These are phyloP conservation scores for Croton setiger DNA, from an alignment of 441 rosid genomes.

Conservation along the genomic window DNA sequence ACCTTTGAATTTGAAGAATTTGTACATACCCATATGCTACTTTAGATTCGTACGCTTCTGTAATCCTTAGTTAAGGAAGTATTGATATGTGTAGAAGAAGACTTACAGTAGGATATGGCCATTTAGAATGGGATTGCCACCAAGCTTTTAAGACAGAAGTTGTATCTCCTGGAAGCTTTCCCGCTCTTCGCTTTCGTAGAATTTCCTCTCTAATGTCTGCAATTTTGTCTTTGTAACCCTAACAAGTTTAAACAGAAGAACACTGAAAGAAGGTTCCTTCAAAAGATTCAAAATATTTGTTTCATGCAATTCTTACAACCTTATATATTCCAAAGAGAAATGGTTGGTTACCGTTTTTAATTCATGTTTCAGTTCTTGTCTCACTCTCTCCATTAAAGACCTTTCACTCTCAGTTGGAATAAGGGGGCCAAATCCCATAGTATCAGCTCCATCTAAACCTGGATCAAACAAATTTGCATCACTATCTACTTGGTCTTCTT, in stretches of 20 bases:
- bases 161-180: conserved; percentile 96
- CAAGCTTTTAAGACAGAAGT: conserved; percentile 87
- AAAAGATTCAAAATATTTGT: no score
- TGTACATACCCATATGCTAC: no score
- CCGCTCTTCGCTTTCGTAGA: conserved; percentile 95
- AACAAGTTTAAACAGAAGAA: no score
- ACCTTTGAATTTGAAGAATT: not conserved
- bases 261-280: no score
- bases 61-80: not conserved
- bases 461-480: conserved; percentile 84
- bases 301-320: no score
- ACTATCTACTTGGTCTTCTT: conserved; percentile 90
- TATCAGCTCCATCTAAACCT: conserved; percentile 61
- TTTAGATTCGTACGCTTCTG: no score
- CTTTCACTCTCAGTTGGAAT: conserved; percentile 92
- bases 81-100: not conserved
- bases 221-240: conserved; percentile 98
- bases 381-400: conserved; percentile 95
- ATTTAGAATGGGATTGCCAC: conserved; percentile 98
- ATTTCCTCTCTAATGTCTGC: conserved; percentile 97
- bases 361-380: conserved; percentile 96
- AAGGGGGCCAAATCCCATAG: conserved; percentile 93
- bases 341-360: conserved; percentile 64
- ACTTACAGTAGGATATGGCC: conserved; percentile 98
- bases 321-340: not conserved